Evolutionary conservation across 345 rosid species (phyloP).

Genomic region (Acer campestre): DNA sequence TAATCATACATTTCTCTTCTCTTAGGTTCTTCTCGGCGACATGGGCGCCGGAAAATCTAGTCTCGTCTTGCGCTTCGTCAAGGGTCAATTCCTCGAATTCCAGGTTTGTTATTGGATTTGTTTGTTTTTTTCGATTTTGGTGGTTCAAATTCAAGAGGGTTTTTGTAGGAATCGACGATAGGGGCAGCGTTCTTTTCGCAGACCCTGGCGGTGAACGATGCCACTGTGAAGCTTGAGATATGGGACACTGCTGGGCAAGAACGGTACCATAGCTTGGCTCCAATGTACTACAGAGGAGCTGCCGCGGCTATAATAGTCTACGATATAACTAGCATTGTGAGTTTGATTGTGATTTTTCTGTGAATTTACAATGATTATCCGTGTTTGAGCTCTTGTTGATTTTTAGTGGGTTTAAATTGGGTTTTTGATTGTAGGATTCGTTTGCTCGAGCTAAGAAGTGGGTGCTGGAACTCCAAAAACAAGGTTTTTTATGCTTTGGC

Average conservation of each 20-base stretch:
- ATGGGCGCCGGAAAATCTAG: constrained; percentile 69
- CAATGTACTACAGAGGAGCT: constrained; percentile 75
- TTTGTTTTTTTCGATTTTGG: not conserved
- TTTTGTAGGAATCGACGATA: constrained; percentile 57
- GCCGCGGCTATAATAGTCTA: constrained; percentile 64
- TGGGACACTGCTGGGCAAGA: constrained; percentile 77
- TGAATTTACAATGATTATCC: not conserved
- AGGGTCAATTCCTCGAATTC: constrained; percentile 62
- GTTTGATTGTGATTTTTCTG: not conserved
- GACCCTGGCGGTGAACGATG: constrained; percentile 63
- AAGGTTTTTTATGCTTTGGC: constrained; percentile 33
- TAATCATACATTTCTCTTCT: not conserved
- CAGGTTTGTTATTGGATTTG: constrained; percentile 37
- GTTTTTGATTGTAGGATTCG: constrained; percentile 43
- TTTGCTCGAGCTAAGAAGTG: constrained; percentile 66
- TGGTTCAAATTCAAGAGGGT: constrained; percentile 25
- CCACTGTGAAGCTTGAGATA: constrained; percentile 60
- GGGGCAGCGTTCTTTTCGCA: constrained; percentile 72
- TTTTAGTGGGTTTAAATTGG: not conserved
- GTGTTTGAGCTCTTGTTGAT: not conserved
- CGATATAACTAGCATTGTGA: constrained; percentile 53
- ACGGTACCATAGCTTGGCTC: constrained; percentile 72
- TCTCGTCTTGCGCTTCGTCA: constrained; percentile 58
- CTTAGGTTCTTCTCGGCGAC: constrained; percentile 65
- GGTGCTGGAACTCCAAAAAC: constrained; percentile 66